Base-by-base conservation (phyloP, 108 stramenopile genomes). In the Ochromonas danica region DNA sequence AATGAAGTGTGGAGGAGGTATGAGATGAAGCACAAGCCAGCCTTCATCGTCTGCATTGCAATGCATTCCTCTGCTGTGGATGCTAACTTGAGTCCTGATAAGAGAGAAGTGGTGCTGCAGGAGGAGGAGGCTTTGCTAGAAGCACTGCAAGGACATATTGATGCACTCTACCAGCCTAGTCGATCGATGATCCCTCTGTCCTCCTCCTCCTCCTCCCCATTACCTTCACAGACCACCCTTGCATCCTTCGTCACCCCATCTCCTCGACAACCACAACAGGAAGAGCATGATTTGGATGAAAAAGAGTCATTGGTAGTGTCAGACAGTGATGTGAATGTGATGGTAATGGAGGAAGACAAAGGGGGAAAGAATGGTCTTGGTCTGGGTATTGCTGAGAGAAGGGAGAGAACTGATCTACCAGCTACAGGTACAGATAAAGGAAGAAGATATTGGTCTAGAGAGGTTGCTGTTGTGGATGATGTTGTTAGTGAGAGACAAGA, bases 1-100 rank as follows among this genome's bases (percentile, higher is more conserved):
- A 82, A 87, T 17, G 90, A 91, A 42, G 87, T 91, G 0, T 99
- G 96, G 96, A 85, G 91, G 6, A 77, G 78, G 57, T 92, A 92
- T 82, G 92, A 93, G 45, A 86, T 88, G 87, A 87, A 88, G 78
- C 91, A 91, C 39, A 91, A 92, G 33, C 97, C 97, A 14, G 96
- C 95, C 0, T 91, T 92, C 75, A 86, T 98, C 0, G 77, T 97
- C 40, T 78, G 83, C 79, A 87, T 97, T 39, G 84, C 84, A 1
- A 63, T 96, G 0, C n/a, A 42, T 0, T 39, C 31, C 43, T 30
- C 0, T 62, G 80, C 86, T 25, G 96, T 91, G 80, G 98, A 99
- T 82, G 91, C 97, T 67, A 99, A 99, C 81, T 70, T 98, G 51
- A 90, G 94, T 10, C 97, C 97, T 0, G 95, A 99, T 88, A 99